A percentile compares a stretch with the other conserved stretches of the same genome.
These are phyloP conservation scores for Cladosporium oxysporum DNA, from an alignment of 2,329 filamentous ascomycete species.

Conservation along the genomic window DNA sequence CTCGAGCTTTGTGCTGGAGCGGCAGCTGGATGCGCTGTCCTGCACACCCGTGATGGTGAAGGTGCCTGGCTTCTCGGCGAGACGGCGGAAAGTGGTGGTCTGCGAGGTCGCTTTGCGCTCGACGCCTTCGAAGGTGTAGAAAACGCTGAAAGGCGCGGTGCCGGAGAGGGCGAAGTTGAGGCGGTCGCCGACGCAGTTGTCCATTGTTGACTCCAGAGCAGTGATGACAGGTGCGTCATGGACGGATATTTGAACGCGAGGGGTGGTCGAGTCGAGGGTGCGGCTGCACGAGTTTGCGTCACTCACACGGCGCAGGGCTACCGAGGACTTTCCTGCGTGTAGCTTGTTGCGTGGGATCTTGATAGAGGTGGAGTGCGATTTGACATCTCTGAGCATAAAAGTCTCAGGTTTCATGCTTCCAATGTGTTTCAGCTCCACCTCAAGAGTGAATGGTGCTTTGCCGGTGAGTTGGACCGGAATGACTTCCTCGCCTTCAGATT, in stretches of 20 bases:
- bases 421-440: constrained; percentile 91
- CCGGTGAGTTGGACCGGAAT: constrained; percentile 87
- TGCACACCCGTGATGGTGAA: constrained; percentile 86
- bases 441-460: constrained; percentile 81
- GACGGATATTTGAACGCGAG: constrained; percentile 85
- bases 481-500: constrained; percentile 73
- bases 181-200: constrained; percentile 95
- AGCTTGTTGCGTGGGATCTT: constrained; percentile 82
- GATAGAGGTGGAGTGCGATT: constrained; percentile 58
- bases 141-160: constrained; percentile 86
- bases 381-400: constrained; percentile 78
- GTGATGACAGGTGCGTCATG: constrained; percentile 92
- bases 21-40: constrained; percentile 86
- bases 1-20: constrained; percentile 72
- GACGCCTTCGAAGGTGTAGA: constrained; percentile 82
- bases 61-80: constrained; percentile 85
- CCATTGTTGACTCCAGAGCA: constrained; percentile 75
- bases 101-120: constrained; percentile 76
- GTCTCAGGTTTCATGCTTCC: constrained; percentile 76
- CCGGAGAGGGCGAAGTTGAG: constrained; percentile 90
- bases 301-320: constrained; percentile 86
- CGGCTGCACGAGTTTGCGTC: constrained; percentile 85
- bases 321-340: constrained; percentile 82
- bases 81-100: constrained; percentile 84
- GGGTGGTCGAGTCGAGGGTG: constrained; percentile 64